A percentile compares a stretch with the other conserved stretches of the same genome.
These are phyloP conservation scores for Dothistroma septosporum DNA, from an alignment of 2,329 filamentous ascomycete genomes.

Conservation along the genomic window DNA sequence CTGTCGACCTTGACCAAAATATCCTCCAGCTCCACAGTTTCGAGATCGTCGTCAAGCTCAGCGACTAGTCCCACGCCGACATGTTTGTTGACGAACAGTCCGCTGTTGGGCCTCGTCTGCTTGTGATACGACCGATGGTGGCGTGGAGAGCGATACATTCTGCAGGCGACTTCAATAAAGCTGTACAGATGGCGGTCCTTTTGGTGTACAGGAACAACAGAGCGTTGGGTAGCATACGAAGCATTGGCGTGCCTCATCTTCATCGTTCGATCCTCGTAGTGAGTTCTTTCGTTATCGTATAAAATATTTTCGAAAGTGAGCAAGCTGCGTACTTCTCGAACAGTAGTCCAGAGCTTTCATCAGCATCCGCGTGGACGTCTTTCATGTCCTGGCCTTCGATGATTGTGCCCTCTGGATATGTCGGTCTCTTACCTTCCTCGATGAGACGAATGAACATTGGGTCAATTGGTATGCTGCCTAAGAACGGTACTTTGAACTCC, in stretches of 20 bases:
- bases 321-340: constrained; percentile 71
- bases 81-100: background rate
- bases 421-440: constrained; percentile 65
- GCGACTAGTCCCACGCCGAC: background rate
- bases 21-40: background rate
- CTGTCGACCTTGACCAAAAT: constrained; percentile 1
- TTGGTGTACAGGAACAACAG: background rate
- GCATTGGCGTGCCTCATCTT: constrained; percentile 5
- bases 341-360: constrained; percentile 44
- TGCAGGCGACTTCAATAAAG: background rate
- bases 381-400: constrained; percentile 53
- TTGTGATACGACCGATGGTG: background rate
- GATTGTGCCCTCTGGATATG: constrained; percentile 65
- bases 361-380: constrained; percentile 27
- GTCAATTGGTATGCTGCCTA: constrained; percentile 87
- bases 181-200: background rate
- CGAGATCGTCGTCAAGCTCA: background rate
- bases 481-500: constrained; percentile 77
- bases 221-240: constrained; percentile 1
- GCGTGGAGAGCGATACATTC: background rate
- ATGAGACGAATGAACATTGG: constrained; percentile 84
- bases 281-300: constrained; percentile 50
- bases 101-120: background rate
- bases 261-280: constrained; percentile 22
- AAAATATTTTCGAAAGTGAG: constrained; percentile 66